These are phyloP conservation scores for Thielaviopsis punctulata DNA, from an alignment of 2,329 filamentous ascomycete species.

Conservation along the genomic window DNA sequence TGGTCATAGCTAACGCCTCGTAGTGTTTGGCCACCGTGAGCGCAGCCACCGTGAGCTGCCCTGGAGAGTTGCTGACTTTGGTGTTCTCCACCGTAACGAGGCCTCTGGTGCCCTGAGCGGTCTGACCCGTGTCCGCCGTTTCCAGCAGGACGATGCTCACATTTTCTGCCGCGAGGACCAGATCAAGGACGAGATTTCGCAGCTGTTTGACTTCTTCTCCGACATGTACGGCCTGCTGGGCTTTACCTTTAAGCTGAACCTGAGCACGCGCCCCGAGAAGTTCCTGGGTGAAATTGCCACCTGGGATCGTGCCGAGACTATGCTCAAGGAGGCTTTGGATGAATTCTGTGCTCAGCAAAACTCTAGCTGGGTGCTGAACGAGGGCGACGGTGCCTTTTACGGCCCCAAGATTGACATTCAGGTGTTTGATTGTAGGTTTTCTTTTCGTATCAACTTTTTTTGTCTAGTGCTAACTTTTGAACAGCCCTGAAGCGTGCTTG, in stretches of 20 bases:
- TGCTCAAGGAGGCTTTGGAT: constrained; percentile 62
- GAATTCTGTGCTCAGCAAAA: constrained; percentile 47
- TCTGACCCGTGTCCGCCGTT: constrained; percentile 78
- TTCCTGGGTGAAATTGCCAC: constrained; percentile 73
- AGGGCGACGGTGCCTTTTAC: constrained; percentile 94
- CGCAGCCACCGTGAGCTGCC: constrained; percentile 51
- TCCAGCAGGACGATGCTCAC: constrained; percentile 92
- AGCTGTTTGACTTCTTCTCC: constrained; percentile 67
- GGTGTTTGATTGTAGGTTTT: constrained; percentile 31
- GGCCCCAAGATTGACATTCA: constrained; percentile 98
- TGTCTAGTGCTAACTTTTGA: neutral
- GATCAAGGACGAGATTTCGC: constrained; percentile 49
- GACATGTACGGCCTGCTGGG: constrained; percentile 23
- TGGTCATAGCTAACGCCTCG: neutral
- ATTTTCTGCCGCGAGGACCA: constrained; percentile 85
- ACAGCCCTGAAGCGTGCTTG: constrained; percentile 23
- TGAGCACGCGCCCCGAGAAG: constrained; percentile 80
- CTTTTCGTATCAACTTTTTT: constrained; percentile 18
- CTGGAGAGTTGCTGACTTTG: constrained; percentile 87
- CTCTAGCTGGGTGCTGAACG: constrained; percentile 73
- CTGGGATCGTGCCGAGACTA: constrained; percentile 77
- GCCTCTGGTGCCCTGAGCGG: constrained; percentile 81
- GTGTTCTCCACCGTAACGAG: constrained; percentile 88
- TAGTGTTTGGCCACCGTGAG: constrained; percentile 14
- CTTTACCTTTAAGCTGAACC: constrained; percentile 73